These are phyloP conservation scores for Ceratocystis smalleyi DNA, from an alignment of 2,329 filamentous ascomycete genomes.

Conservation along the genomic window DNA sequence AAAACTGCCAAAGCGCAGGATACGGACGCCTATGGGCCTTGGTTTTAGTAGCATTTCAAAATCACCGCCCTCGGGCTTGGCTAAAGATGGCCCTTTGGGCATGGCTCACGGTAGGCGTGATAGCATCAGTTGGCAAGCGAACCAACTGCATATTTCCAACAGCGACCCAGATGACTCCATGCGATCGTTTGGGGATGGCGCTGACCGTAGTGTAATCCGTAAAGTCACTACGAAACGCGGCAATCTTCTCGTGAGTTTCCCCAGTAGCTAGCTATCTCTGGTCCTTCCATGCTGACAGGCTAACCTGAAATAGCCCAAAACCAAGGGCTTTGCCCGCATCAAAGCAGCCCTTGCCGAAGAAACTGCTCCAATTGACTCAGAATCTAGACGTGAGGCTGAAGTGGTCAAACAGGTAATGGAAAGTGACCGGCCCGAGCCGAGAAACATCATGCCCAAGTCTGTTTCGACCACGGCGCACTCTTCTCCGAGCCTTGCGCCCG, in stretches of 20 bases:
- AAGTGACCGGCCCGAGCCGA: conserved; percentile 53
- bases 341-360: conserved; percentile 82
- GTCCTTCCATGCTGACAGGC: conserved; percentile 21
- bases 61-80: conserved; percentile 49
- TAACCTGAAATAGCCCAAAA: conserved; percentile 55
- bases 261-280: neutral
- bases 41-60: conserved; percentile 42
- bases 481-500: conserved; percentile 51
- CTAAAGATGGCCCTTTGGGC: conserved; percentile 23
- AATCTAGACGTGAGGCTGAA: conserved; percentile 80
- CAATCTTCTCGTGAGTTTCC: conserved; percentile 59
- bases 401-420: conserved; percentile 91
- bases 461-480: conserved; percentile 45
- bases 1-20: conserved; percentile 46
- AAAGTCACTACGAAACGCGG: conserved; percentile 72
- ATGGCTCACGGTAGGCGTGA: conserved; percentile 51
- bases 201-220: conserved; percentile 60
- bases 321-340: conserved; percentile 87
- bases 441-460: conserved; percentile 25
- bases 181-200: conserved; percentile 54
- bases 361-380: conserved; percentile 69
- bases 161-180: conserved; percentile 49
- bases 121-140: conserved; percentile 79
- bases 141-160: conserved; percentile 68
- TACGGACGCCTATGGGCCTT: conserved; percentile 33